Conservation (phyloP, 192 early-diverging fungal species). For the Phycomyces nitens region DNA sequence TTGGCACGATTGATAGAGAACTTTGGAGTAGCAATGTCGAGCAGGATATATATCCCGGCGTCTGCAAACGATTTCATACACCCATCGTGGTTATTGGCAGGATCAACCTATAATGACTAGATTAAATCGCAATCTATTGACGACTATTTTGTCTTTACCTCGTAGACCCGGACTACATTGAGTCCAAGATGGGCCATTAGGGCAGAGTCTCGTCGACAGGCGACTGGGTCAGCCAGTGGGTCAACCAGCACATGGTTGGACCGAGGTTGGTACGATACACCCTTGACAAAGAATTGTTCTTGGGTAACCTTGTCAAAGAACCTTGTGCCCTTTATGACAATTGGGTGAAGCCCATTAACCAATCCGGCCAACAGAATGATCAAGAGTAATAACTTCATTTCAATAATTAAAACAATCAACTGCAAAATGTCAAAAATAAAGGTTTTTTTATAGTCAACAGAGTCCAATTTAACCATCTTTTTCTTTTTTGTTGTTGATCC, state of each 20-base stretch:
- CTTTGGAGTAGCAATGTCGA: constrained; percentile 58
- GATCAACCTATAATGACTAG: constrained; percentile 42
- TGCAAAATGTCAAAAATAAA: too few relatives aligned
- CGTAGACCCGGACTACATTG: constrained; percentile 68
- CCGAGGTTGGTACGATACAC: constrained; percentile 65
- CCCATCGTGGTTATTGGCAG: constrained; percentile 54
- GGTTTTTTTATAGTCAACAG: too few relatives aligned
- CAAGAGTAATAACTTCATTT: too few relatives aligned
- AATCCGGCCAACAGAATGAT: too few relatives aligned
- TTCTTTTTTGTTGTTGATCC: too few relatives aligned
- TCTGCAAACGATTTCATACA: constrained; percentile 63
- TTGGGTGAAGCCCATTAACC: constrained; percentile 32
- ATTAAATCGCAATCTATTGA: too few relatives aligned
- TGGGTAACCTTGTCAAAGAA: constrained; percentile 66
- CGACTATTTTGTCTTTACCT: constrained; percentile 38
- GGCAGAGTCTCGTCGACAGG: constrained; percentile 55
- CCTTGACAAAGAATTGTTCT: constrained; percentile 71
- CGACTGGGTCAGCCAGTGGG: constrained; percentile 56
- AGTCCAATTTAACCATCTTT: too few relatives aligned
- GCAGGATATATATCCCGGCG: constrained; percentile 64
- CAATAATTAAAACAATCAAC: too few relatives aligned
- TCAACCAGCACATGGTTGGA: constrained; percentile 38
- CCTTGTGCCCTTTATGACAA: constrained; percentile 63
- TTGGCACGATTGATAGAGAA: constrained; percentile 58
- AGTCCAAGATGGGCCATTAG: constrained; percentile 64